phyloP scores from a whole-genome alignment of 768 basidiomycete genomes.

The Termitomyces sp. region DNA sequence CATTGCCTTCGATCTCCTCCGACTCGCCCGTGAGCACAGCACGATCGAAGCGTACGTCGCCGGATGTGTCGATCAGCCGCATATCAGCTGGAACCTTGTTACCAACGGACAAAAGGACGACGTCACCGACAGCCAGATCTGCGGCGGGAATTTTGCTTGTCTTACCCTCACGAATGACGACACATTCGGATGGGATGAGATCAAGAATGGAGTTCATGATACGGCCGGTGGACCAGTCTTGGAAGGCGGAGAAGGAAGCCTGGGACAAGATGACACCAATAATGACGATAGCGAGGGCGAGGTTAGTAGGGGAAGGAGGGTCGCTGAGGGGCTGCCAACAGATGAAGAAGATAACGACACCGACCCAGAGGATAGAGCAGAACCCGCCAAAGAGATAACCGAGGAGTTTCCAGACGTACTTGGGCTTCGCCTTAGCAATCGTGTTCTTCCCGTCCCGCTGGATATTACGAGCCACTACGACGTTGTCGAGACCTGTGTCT shows the following conservation, averaged over 20 bases:
- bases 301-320: conserved; percentile 15
- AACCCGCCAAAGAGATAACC: conserved; percentile 17
- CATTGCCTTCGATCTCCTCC: conserved; percentile 40
- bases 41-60: conserved; percentile 50
- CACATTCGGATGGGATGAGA: conserved; percentile 16
- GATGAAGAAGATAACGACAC: conserved; percentile 15
- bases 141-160: conserved; percentile 12
- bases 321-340: conserved; percentile 12
- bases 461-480: conserved; percentile 10
- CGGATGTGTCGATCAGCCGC: conserved; percentile 47
- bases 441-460: conserved; percentile 16
- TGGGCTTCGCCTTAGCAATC: conserved; percentile 12
- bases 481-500: conserved; percentile 13
- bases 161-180: conserved; percentile 13
- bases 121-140: conserved; percentile 13
- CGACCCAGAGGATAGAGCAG: conserved; percentile 18
- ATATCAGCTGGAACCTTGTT: conserved; percentile 35
- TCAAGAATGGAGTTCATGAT: conserved; percentile 19
- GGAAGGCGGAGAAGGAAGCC: conserved; percentile 12
- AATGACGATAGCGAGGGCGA: conserved; percentile 16
- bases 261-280: conserved; percentile 12
- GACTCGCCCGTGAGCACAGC: conserved; percentile 52
- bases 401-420: conserved; percentile 15
- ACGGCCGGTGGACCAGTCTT: conserved; percentile 16
- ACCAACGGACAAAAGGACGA: conserved; percentile 14